These are phyloP conservation scores for Excoecaria cochinchinensis DNA, from an alignment of 345 rosid genomes.

Conservation along the genomic window DNA sequence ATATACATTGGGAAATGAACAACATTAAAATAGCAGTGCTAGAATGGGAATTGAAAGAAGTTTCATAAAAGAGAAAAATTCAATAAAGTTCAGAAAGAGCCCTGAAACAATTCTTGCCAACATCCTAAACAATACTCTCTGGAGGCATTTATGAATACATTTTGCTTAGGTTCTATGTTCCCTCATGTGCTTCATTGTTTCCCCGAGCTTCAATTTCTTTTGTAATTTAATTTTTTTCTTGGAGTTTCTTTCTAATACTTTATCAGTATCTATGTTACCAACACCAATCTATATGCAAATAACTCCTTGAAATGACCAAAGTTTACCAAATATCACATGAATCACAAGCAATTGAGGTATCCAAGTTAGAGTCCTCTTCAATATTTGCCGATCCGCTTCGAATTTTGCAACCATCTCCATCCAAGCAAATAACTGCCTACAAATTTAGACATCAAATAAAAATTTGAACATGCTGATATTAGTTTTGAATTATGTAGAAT, in stretches of 20 bases:
- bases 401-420: constrained; percentile 89
- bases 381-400: constrained; percentile 47
- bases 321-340: constrained; percentile 90
- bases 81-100: background rate
- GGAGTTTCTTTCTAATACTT: background rate
- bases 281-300: background rate
- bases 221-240: background rate
- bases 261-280: background rate
- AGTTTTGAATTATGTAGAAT: constrained; percentile 7
- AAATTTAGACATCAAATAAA: constrained; percentile 39
- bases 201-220: background rate
- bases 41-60: background rate
- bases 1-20: background rate
- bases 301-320: background rate
- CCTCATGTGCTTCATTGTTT: background rate
- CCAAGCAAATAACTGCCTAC: constrained; percentile 99
- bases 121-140: background rate
- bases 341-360: constrained; percentile 99
- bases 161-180: background rate
- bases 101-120: background rate
- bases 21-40: background rate
- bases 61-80: background rate
- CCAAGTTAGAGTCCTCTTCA: constrained; percentile 65
- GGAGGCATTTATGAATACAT: background rate
- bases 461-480: constrained; percentile 22